Base-by-base conservation (phyloP, 305 asterid species). In the Withania somnifera region DNA sequence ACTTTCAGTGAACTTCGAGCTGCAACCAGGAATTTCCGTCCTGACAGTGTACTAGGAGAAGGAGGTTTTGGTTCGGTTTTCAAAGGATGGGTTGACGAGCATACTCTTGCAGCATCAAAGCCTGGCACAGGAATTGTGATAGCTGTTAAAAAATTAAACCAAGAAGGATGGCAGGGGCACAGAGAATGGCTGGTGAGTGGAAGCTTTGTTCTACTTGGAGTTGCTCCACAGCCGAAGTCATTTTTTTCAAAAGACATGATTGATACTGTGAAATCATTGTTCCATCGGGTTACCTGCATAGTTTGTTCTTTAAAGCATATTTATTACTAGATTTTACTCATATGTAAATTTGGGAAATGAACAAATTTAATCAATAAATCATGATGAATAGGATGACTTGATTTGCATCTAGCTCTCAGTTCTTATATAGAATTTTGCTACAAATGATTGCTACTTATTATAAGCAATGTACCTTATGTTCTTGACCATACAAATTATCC, bases 121-220 rank as follows among this genome's bases (percentile, higher is more conserved):
- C 88, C 93, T 7, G 97, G 97, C 17, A 30, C 89, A 1, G 92
- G 97, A 34, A 80, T 87, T 32, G 90, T 88, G 9, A 83, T 92
- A 24, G 97, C 97, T 11, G 95, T 92, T n/a, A 92, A 92, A 84
- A 89, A 89, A 87, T 90, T 92, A 1, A 92, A 89, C 85, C 97
- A 91, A 85, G 95, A 91, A 11, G 93, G 94, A 24, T 89, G 93
- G 90, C 94, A 92, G 53, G 94, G 95, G 22, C 97, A 91, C 87
- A 86, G 85, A 84, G 97, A 92, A 85, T 92, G 97, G 97, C 45
- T 92, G 92, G 97, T 92, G 85, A 2, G 94, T 86, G 51, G 32
- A 50, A 11, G 24, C 14, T 83, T 77, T 78, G 24, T 32, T 82
- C 38, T 69, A 32, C 15, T 26, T 50, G 63, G 45, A 26, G 58